Conservation (phyloP, 306 rosid genomes). For the Abrus precatorius region DNA sequence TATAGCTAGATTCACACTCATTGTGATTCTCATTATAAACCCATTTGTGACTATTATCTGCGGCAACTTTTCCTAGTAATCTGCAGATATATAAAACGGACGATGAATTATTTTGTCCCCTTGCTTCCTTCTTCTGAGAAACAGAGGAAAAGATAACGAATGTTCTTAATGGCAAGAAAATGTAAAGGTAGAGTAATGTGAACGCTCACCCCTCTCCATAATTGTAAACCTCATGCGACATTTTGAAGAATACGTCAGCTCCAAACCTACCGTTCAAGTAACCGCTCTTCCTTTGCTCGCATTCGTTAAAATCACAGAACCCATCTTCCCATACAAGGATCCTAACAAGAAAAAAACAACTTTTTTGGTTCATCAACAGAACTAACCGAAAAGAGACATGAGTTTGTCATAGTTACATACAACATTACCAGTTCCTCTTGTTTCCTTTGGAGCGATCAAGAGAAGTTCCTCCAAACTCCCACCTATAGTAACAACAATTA, state of each 20-base stretch:
- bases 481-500: conserved; percentile 59
- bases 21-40: conserved; percentile 67
- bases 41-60: conserved; percentile 92
- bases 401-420: conserved; percentile 15
- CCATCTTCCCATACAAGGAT: conserved; percentile 99
- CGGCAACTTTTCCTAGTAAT: conserved; percentile 82
- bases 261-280: conserved; percentile 71
- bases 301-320: conserved; percentile 82
- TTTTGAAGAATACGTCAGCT: conserved; percentile 89
- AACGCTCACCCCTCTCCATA: conserved; percentile 90
- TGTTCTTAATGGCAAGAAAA: conserved; percentile 24
- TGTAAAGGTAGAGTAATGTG: background rate
- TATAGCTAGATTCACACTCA: conserved; percentile 69
- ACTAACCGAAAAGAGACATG: conserved; percentile 21
- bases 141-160: conserved; percentile 13
- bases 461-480: conserved; percentile 85
- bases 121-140: background rate
- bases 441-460: conserved; percentile 91
- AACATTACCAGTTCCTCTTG: conserved; percentile 82
- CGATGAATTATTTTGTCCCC: conserved; percentile 7
- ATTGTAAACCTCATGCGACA: conserved; percentile 96
- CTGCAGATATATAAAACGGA: conserved; percentile 55
- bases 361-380: background rate
- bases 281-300: conserved; percentile 69
- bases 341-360: conserved; percentile 56